phyloP scores from a whole-genome alignment of 148 eudicot genomes.

The Hydrangea macrophylla region DNA sequence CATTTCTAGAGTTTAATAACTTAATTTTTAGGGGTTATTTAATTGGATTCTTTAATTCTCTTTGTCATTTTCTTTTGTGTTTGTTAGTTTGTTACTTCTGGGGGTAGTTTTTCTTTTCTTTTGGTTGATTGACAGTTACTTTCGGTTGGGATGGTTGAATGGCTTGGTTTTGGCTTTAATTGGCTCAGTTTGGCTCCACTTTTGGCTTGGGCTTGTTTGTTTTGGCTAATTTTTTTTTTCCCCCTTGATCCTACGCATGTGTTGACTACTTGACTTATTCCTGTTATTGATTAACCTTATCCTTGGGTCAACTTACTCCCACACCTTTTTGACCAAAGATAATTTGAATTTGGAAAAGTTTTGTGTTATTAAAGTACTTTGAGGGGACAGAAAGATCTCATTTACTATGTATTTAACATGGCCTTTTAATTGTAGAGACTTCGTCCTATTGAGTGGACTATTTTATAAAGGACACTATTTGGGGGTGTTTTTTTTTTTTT shows the following conservation, averaged over 20 bases:
- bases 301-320: conserved; percentile 1
- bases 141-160: conserved; percentile 31
- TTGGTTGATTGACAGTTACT: conserved; percentile 38
- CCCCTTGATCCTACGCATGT: neutral
- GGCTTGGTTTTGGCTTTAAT: conserved; percentile 11
- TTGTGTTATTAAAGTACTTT: too few relatives aligned
- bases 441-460: too few relatives aligned
- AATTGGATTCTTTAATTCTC: conserved; percentile 1
- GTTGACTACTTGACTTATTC: conserved; percentile 7
- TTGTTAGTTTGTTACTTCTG: conserved; percentile 12
- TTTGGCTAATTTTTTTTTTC: neutral
- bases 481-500: too few relatives aligned
- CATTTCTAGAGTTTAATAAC: neutral
- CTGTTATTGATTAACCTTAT: neutral
- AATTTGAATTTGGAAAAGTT: neutral
- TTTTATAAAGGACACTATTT: too few relatives aligned
- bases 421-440: too few relatives aligned
- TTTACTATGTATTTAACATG: too few relatives aligned
- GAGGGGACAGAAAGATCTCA: too few relatives aligned
- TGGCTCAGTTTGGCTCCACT: neutral
- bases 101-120: neutral
- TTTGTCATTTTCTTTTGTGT: neutral
- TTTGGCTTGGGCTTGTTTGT: neutral
- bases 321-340: neutral
- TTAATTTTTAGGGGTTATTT: neutral